Base-by-base conservation (phyloP, 2,329 filamentous ascomycete genomes). In the Sporothrix luriei region DNA sequence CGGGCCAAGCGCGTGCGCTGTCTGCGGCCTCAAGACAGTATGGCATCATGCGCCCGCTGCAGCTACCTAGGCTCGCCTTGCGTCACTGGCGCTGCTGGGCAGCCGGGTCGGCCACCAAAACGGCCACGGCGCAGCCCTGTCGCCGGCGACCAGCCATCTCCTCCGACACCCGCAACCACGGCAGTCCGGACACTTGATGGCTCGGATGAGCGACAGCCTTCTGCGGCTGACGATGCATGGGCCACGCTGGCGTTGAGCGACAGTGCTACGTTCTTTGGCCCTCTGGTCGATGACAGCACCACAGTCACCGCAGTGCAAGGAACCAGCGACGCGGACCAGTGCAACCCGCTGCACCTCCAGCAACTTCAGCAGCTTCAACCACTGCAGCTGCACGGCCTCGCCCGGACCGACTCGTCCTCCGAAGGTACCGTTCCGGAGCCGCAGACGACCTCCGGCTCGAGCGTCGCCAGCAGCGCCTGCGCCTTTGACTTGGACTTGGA, bases 31-130 rank as follows among this genome's bases (percentile, higher is more conserved):
- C 52, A 61, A 16, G 66, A 61, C 51, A 68, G 66, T 29, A 61
- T 29, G 51, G 66, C 52, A 40, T 26, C 66, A 2, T 68, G 66
- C 43, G 66, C 66, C 40, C 52, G 66, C 16, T 68, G 66, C 19
- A 24, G 40, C 10, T 40, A 61, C 33, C 26, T 59, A 11, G 38
- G 33, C 43, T 46, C 52, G 13, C 24, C 21, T 2, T 68, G 66
- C 54, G 54, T 68, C 4, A 68, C 66, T 1, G 66, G 66, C 11
- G 52, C 66, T 7, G 10, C 66, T 11, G 66, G 66, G 21, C 43
- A 46, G 10, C 66, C 55, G 16, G 66, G 66, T 33, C 40, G 66
- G 29, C 66, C 66, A 10, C 66, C 52, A 1, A 68, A 61, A 24
- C 43, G 55, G 4, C 55, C 21, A n/a, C 33, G 55, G 11, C n/a